A percentile compares a stretch with the other conserved stretches of the same genome.
Conservation (phyloP, 768 basidiomycete genomes). For the Podaxis sp. region DNA sequence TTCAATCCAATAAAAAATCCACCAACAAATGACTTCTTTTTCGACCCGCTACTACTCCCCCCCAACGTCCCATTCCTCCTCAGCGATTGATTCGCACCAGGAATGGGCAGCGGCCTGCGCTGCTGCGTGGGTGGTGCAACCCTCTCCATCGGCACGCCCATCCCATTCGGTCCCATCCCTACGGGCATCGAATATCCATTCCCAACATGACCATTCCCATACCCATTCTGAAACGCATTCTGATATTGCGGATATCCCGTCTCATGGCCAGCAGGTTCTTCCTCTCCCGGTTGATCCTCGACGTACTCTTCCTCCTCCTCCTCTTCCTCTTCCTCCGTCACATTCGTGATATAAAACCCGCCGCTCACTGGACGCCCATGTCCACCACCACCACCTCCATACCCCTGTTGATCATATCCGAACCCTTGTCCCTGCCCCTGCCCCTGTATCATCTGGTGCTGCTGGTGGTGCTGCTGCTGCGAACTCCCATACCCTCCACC, state of each 20-base stretch:
- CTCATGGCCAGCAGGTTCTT: neutral
- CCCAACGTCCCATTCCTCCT: neutral
- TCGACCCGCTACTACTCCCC: neutral
- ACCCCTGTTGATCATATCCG: neutral
- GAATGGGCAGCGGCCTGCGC: slow-evolving; percentile 3
- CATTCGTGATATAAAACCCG: slow-evolving; percentile 7
- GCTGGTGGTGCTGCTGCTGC: neutral
- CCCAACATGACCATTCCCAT: neutral
- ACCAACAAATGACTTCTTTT: slow-evolving; percentile 7
- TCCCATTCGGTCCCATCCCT: slow-evolving; percentile 1
- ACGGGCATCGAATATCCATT: slow-evolving; percentile 7
- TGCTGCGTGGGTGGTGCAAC: neutral
- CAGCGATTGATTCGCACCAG: slow-evolving; percentile 1
- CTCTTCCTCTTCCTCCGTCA: neutral
- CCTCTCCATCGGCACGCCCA: slow-evolving; percentile 9
- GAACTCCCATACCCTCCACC: neutral
- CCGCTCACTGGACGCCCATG: neutral
- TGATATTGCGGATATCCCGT: neutral
- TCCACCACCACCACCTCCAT: neutral
- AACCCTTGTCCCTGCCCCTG: neutral
- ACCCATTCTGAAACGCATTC: neutral
- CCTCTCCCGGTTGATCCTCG: neutral
- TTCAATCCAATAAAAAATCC: slow-evolving; percentile 6
- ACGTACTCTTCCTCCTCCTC: slow-evolving; percentile 1
- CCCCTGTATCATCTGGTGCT: neutral